A percentile compares a stretch with the other conserved stretches of the same genome.
Evolutionary conservation across 148 eudicot genomes (phyloP).

Genomic region (Pharnaceum exiguum): DNA sequence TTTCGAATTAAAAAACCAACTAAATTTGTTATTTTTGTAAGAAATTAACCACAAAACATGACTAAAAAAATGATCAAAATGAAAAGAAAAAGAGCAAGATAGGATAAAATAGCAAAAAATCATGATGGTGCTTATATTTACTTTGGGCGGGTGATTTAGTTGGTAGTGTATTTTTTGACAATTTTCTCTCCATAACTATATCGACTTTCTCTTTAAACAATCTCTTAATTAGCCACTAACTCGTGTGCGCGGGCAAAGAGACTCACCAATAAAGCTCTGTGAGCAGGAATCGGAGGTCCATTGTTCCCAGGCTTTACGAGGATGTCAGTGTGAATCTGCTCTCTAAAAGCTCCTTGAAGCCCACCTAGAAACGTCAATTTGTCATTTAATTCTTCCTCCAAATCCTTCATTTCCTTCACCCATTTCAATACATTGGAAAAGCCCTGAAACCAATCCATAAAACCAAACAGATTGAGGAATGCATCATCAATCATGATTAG

Average conservation of each 20-base stretch:
- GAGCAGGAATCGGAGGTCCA: conserved; percentile 72
- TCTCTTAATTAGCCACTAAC: too few relatives aligned
- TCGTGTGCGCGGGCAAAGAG: not conserved
- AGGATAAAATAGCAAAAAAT: too few relatives aligned
- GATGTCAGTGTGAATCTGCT: conserved; percentile 75
- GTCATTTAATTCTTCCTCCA: conserved; percentile 57
- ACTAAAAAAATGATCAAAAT: too few relatives aligned
- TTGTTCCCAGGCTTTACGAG: conserved; percentile 61
- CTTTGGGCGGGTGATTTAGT: too few relatives aligned
- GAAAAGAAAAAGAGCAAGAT: too few relatives aligned
- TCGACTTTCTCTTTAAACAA: too few relatives aligned
- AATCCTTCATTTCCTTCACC: conserved; percentile 78
- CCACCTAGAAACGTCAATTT: conserved; percentile 57
- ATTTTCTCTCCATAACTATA: too few relatives aligned
- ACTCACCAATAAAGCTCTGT: conserved; percentile 64
- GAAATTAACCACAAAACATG: too few relatives aligned
- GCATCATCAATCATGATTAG: not conserved
- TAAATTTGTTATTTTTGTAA: too few relatives aligned
- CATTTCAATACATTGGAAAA: conserved; percentile 68
- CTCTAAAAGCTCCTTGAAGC: conserved; percentile 50
- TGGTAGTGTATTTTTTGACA: too few relatives aligned
- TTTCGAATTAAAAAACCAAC: too few relatives aligned
- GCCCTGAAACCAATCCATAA: conserved; percentile 37
- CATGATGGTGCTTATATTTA: too few relatives aligned
- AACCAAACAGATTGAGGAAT: not conserved